Conservation (phyloP, 176 grass and related monocot genomes). For the Zoysia pacifica region DNA sequence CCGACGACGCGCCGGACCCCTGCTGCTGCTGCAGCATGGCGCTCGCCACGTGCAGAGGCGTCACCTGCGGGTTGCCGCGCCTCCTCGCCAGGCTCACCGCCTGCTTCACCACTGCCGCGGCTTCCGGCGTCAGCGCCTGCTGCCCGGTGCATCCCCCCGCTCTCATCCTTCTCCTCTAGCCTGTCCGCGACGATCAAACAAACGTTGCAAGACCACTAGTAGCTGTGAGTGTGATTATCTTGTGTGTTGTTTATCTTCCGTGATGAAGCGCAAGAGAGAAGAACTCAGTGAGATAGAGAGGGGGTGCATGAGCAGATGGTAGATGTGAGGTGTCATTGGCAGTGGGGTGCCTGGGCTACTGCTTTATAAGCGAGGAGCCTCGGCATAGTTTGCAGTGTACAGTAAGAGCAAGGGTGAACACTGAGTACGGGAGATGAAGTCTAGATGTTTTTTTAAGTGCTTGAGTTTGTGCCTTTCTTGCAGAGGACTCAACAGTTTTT, state of each 20-base stretch:
- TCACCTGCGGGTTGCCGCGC: conserved; percentile 77
- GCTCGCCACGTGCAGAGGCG: conserved; percentile 6
- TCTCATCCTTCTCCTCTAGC: conserved; percentile 55
- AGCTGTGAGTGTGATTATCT: background rate
- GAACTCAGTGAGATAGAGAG: background rate
- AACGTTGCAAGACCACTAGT: background rate
- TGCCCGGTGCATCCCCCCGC: conserved; percentile 69
- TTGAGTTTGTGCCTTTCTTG: conserved; percentile 78
- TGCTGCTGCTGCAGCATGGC: conserved; percentile 57
- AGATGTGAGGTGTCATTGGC: conserved; percentile 20
- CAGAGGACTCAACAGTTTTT: conserved; percentile 38
- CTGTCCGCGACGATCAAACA: background rate
- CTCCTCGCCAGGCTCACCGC: conserved; percentile 64
- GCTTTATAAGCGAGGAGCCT: conserved; percentile 36
- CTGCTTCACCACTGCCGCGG: conserved; percentile 64
- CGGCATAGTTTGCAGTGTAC: conserved; percentile 30
- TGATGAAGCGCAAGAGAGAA: background rate
- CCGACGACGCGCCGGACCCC: background rate
- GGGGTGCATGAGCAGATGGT: background rate
- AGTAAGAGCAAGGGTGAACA: background rate
- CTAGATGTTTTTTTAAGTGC: conserved; percentile 15
- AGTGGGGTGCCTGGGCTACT: conserved; percentile 11
- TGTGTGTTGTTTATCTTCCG: background rate
- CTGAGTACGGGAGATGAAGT: background rate
- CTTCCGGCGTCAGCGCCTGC: conserved; percentile 66